These are phyloP conservation scores for Narthecium ossifragum DNA, from an alignment of 106 monocot genomes.

Conservation along the genomic window DNA sequence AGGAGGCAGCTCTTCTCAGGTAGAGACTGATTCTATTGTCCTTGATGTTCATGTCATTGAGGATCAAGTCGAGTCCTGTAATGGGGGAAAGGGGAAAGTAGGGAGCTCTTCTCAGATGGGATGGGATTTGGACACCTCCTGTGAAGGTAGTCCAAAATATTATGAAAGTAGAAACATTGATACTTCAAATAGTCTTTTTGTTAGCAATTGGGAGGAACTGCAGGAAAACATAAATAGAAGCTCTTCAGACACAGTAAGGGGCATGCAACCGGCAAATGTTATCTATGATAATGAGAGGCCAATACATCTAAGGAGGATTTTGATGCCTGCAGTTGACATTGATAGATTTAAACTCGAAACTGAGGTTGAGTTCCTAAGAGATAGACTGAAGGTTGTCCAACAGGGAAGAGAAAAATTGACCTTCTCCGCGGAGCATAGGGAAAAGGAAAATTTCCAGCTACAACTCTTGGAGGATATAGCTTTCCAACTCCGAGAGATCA, in stretches of 20 bases:
- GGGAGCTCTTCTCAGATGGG: background rate
- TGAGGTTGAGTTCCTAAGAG: constrained; percentile 64
- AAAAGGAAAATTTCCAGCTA: constrained; percentile 42
- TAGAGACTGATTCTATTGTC: constrained; percentile 22
- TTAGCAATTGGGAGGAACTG: constrained; percentile 1
- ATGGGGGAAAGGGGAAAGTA: constrained; percentile 11
- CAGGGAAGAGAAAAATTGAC: constrained; percentile 59
- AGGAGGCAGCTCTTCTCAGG: constrained; percentile 13
- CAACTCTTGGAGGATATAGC: constrained; percentile 63
- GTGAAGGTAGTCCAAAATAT: background rate
- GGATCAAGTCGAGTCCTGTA: constrained; percentile 15
- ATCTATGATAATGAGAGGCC: constrained; percentile 10
- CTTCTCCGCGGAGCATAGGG: constrained; percentile 27
- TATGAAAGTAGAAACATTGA: constrained; percentile 3
- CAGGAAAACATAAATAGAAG: constrained; percentile 32
- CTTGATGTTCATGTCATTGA: constrained; percentile 70
- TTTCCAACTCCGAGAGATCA: constrained; percentile 48
- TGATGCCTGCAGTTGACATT: constrained; percentile 38
- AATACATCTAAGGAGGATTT: constrained; percentile 30
- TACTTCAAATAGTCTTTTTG: constrained; percentile 1
- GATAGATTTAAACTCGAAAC: constrained; percentile 53
- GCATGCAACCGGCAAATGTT: constrained; percentile 1
- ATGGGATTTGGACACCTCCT: constrained; percentile 4
- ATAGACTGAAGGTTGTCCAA: constrained; percentile 60
- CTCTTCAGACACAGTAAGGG: constrained; percentile 23